Evolutionary conservation across 2,329 filamentous ascomycete species (phyloP), one percentile per base, ranked within the genome.

Genomic region (Lachnellula occidentalis): DNA sequence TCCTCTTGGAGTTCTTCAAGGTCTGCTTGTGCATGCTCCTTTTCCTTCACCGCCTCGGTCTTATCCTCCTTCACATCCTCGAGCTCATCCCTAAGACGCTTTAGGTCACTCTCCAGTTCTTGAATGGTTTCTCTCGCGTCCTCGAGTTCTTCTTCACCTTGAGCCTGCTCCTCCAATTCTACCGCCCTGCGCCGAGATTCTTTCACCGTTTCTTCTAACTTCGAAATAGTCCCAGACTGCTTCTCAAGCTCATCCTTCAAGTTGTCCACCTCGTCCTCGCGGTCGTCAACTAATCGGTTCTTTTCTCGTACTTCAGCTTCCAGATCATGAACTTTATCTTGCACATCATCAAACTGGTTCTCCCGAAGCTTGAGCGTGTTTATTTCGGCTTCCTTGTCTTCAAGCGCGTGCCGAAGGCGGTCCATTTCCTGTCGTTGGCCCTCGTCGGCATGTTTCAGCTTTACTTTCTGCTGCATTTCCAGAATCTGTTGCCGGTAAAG

Each of bases 381-480:
- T 3, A 72, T 48, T 48, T 73, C 70, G 8, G 58, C 61, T 42
- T 86, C 82, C 52, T 79, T 81, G 36, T 81, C 78, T 27, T 83
- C 76, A 4, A 87, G 66, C 31, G 73, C 70, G 53, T 76, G 76
- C 19, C 79, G 80, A 31, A 91, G 69, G 45, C 75, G 75, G 34
- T 85, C 78, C 39, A 83, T 67, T 65, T 85, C 83, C 22, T 74
- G 75, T 49, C 82, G 83, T 61, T 90, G 79, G 55, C 78, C 82
- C 60, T 90, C 84, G 64, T 91, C 85, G 11, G 81, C 81, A 59
- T 90, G 85, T 65, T 87, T 87, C 64, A 82, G 82, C 71, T 90
- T 90, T 51, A 90, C 80, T 65, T 87, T 88, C 57, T 95, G 88
- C 59, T 92, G 88, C 57, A 95, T 82, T 59, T 95, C 89, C 53